These are phyloP conservation scores for Omphalotus olearius DNA, from an alignment of 1,284 basidiomycete species.

Conservation along the genomic window DNA sequence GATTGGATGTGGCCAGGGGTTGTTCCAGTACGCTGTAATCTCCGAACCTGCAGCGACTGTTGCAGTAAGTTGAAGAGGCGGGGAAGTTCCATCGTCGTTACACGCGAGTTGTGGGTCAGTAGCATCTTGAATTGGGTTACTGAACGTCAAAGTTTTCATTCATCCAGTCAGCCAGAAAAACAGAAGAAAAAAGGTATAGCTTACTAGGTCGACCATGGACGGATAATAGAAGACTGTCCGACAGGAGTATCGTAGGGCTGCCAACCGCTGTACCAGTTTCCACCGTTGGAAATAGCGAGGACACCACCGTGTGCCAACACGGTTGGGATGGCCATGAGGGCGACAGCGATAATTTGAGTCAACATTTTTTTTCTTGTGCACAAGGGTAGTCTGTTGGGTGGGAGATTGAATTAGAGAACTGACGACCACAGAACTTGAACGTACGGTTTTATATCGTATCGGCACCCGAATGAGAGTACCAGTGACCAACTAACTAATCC, in stretches of 20 bases:
- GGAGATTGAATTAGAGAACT: no score
- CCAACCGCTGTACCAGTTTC: conserved; percentile 48
- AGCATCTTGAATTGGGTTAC: conserved; percentile 49
- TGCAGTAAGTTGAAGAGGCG: conserved; percentile 47
- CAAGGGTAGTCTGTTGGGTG: no score
- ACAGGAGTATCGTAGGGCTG: conserved; percentile 42
- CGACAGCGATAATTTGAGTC: conserved; percentile 21
- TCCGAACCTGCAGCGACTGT: conserved; percentile 47
- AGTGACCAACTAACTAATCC: no score
- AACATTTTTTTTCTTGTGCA: not conserved
- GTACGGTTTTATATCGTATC: no score
- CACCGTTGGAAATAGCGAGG: conserved; percentile 42
- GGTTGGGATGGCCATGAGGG: conserved; percentile 19
- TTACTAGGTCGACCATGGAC: conserved; percentile 52
- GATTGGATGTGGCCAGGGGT: conserved; percentile 48
- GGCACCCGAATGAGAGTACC: no score
- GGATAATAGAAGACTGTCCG: conserved; percentile 51
- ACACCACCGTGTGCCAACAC: conserved; percentile 50
- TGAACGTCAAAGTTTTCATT: conserved; percentile 20
- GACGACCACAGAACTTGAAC: no score
- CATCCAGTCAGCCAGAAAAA: not conserved
- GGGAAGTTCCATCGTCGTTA: conserved; percentile 52
- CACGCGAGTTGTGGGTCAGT: conserved; percentile 46
- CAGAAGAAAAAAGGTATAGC: conserved; percentile 15
- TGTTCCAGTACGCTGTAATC: conserved; percentile 57